phyloP scores from a whole-genome alignment of 2,329 filamentous ascomycete species.

The Atkinsonella texensis region DNA sequence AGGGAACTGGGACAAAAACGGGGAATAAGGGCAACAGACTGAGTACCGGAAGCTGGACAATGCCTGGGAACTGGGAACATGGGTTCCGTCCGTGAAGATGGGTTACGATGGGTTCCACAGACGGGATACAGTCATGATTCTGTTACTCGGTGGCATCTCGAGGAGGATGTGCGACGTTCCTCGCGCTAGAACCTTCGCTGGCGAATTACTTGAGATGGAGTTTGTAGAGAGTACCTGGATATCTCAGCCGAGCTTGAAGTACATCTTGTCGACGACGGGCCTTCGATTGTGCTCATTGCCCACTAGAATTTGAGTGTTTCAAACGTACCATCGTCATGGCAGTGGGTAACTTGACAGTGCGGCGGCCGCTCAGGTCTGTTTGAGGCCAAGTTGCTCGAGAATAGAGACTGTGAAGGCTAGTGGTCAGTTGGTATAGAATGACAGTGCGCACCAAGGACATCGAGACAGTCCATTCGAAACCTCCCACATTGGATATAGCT shows the following conservation, averaged over 20 bases:
- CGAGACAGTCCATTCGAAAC: slow-evolving; percentile 6
- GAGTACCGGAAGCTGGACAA: neutral
- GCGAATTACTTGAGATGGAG: neutral
- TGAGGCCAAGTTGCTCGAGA: neutral
- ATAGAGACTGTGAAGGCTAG: neutral
- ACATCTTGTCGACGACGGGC: neutral
- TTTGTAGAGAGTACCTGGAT: neutral
- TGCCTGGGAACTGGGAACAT: neutral
- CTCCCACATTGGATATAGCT: neutral
- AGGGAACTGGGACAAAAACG: neutral
- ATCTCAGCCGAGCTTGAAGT: neutral
- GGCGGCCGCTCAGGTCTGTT: neutral
- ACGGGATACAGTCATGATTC: neutral
- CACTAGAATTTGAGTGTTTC: neutral
- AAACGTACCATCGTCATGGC: neutral
- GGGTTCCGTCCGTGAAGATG: neutral
- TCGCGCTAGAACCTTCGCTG: neutral
- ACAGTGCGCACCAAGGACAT: slow-evolving; percentile 11
- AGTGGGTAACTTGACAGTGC: neutral
- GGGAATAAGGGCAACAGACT: slow-evolving; percentile 1
- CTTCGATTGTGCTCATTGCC: neutral
- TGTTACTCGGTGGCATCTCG: neutral
- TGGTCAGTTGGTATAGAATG: neutral
- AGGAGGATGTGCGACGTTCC: neutral
- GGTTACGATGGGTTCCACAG: slow-evolving; percentile 5